Evolutionary conservation across 2,329 filamentous ascomycete species (phyloP).

Genomic region (Monosporascus sp.): DNA sequence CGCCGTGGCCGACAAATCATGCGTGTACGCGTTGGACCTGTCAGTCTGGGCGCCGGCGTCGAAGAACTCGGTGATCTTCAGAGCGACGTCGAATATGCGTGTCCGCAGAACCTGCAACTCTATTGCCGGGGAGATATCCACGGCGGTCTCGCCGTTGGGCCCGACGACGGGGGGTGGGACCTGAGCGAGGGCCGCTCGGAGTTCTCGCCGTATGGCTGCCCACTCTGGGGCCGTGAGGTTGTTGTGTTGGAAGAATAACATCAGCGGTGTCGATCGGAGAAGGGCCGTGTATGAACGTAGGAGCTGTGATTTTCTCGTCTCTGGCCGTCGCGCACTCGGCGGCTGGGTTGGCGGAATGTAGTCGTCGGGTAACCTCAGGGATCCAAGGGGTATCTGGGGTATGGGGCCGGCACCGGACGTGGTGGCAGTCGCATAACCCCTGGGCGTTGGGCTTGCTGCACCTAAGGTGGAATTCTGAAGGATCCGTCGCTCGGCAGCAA

Average conservation of each 20-base stretch:
- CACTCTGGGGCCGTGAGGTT: constrained; percentile 69
- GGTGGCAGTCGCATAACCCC: constrained; percentile 21
- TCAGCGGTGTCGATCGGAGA: constrained; percentile 76
- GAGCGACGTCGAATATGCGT: constrained; percentile 78
- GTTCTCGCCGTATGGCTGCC: constrained; percentile 65
- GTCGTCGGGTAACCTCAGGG: constrained; percentile 36
- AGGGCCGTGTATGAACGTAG: constrained; percentile 81
- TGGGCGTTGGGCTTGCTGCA: constrained; percentile 2
- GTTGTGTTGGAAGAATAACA: constrained; percentile 75
- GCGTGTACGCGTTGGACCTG: constrained; percentile 34
- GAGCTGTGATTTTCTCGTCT: constrained; percentile 86
- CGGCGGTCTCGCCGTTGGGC: constrained; percentile 32
- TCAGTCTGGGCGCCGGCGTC: constrained; percentile 40
- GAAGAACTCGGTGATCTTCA: constrained; percentile 83
- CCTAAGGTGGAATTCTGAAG: too few relatives aligned
- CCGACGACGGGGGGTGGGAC: constrained; percentile 30
- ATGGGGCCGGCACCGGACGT: background rate
- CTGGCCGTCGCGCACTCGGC: constrained; percentile 77
- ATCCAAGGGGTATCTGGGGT: constrained; percentile 12
- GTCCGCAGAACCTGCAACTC: constrained; percentile 82
- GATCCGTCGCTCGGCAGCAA: too few relatives aligned
- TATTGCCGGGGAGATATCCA: constrained; percentile 53
- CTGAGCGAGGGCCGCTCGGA: constrained; percentile 42
- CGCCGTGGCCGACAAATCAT: constrained; percentile 51
- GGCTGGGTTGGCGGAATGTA: constrained; percentile 68